These are phyloP conservation scores for Myxozyma nipponensis DNA, from an alignment of 805 yeast species.

Conservation along the genomic window DNA sequence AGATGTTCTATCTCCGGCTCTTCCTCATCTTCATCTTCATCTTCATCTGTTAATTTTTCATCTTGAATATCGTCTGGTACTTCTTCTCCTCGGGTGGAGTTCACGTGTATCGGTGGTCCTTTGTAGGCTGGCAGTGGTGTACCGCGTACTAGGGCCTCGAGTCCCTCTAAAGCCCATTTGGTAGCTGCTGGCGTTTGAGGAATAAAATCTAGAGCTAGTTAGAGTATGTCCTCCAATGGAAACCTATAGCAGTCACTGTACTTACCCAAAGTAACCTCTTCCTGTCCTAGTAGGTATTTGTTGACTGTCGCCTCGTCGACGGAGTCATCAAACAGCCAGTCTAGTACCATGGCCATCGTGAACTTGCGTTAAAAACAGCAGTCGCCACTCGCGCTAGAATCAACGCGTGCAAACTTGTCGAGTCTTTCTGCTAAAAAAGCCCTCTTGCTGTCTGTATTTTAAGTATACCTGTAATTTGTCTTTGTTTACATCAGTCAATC, in stretches of 20 bases:
- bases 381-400: not conserved
- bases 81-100: not conserved
- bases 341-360: slow-evolving; percentile 3
- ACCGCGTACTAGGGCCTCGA: slow-evolving; percentile 27
- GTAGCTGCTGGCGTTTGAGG: slow-evolving; percentile 11
- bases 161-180: slow-evolving; percentile 28
- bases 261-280: slow-evolving; percentile 4
- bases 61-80: slow-evolving; percentile 1
- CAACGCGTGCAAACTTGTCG: not conserved
- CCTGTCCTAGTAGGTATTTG: slow-evolving; percentile 9
- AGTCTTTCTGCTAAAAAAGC: not conserved
- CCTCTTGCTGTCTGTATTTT: not conserved
- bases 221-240: not conserved
- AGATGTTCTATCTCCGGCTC: not conserved
- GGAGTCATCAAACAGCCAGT: slow-evolving; percentile 18
- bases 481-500: too few relatives aligned
- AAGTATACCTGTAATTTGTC: not conserved
- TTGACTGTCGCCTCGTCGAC: slow-evolving; percentile 19
- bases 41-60: not conserved
- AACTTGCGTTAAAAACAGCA: too few relatives aligned
- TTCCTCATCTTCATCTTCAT: not conserved
- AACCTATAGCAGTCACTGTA: not conserved
- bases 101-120: not conserved
- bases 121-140: slow-evolving; percentile 22
- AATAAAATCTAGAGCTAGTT: not conserved